A percentile compares a stretch with the other conserved stretches of the same genome.
phyloP scores from a whole-genome alignment of 108 stramenopile genomes.

The Nitzschia sp. region DNA sequence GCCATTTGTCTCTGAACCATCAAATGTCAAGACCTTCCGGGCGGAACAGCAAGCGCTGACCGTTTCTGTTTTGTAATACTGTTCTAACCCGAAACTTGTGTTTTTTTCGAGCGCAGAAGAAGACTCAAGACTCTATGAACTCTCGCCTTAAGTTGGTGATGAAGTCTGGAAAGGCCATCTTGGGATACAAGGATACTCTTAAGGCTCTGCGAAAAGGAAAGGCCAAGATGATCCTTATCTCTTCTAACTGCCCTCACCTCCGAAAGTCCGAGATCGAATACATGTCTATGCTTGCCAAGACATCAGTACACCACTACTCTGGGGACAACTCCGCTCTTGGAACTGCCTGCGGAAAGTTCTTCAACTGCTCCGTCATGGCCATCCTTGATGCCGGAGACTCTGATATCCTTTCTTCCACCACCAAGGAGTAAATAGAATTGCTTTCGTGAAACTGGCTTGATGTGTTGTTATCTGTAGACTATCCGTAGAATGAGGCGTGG shows the following conservation, averaged over 20 bases:
- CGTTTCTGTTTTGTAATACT: too few relatives aligned
- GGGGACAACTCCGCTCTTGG: constrained; percentile 97
- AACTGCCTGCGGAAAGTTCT: constrained; percentile 97
- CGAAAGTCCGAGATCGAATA: constrained; percentile 99
- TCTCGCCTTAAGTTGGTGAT: constrained; percentile 98
- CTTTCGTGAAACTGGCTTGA: too few relatives aligned
- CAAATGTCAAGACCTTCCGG: too few relatives aligned
- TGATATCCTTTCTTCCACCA: constrained; percentile 69
- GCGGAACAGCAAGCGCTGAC: too few relatives aligned
- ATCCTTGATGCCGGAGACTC: constrained; percentile 94
- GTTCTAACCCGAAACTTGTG: constrained; percentile 6
- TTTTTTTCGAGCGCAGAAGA: constrained; percentile 56
- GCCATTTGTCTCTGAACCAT: constrained; percentile 1
- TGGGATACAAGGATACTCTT: constrained; percentile 95
- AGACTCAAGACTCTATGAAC: constrained; percentile 96
- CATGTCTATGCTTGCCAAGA: constrained; percentile 98
- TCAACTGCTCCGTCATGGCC: constrained; percentile 90
- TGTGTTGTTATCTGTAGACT: too few relatives aligned
- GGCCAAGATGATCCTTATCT: constrained; percentile 95
- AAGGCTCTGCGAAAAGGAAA: constrained; percentile 92
- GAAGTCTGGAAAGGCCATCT: constrained; percentile 96
- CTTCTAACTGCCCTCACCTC: constrained; percentile 96
- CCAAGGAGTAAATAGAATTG: constrained; percentile 52
- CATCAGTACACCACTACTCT: constrained; percentile 92
- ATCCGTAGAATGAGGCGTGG: neutral